Evolutionary conservation across 768 basidiomycete species (phyloP), one percentile per base, ranked within the genome.

Genomic region (Suillus subalutaceus): DNA sequence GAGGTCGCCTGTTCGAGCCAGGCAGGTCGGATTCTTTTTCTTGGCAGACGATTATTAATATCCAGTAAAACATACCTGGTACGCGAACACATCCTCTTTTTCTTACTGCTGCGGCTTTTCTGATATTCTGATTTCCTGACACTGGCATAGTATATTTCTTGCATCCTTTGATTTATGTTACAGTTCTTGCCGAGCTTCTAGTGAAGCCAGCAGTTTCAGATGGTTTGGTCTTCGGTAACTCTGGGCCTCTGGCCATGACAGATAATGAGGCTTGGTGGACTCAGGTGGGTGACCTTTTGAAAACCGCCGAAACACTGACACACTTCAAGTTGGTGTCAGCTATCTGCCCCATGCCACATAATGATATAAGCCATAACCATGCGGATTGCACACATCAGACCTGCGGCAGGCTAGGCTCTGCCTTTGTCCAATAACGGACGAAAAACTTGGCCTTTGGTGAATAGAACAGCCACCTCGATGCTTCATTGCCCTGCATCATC

Each of bases 1-100:
- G 80, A 81, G 76, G 84, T 85, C 83, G 82, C 83, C 85, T 84
- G 85, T 85, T 86, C 84, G 84, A 86, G 71, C 84, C 85, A 85
- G 85, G 83, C 82, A 84, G 80, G 78, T 83, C 80, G 83, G 83
- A 85, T 70, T 63, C 32, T 69, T 71, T 72, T 73, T 40, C 12
- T 6, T n/a, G 1, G 9, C 6, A 56, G 5, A 18, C 16, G 1
- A 23, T 50, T 0, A 23, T 23, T 15, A 10, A 38, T 5, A 43
- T 16, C 37, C 37, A 10, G 37, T 37, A 10, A 37, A 37, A 10
- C 9, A 37, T 37, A 37, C 9, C 1, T 37, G 37, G 37, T 16
- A 43, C 15, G 43, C 7, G n/a, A 46, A n/a, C 20, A 2, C 46
- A 10, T 46, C 20, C 4, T 4, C 20, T 43, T n/a, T 48, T 12